Evolutionary conservation across 371 early-diverging fungal genomes (phyloP), one percentile per base, ranked within the genome.

Genomic region (Rhizopus arrhizus): DNA sequence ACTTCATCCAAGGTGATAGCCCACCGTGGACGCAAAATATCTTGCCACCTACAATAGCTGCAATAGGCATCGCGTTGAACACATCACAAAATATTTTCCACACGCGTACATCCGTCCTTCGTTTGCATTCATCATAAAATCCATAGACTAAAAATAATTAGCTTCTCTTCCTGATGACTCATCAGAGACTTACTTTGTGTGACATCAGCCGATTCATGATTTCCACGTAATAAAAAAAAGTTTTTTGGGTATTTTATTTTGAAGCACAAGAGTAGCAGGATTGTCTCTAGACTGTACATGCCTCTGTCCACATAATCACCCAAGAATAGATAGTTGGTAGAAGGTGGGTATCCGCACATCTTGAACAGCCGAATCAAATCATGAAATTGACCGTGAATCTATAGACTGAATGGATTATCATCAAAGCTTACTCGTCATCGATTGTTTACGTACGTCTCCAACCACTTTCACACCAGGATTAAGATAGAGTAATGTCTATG

Each of bases 221-320:
- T 99, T 28, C 99, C 99, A 58, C 99, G 82, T 54, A 99, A 73
- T 28, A 98, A 66, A 72, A 97, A 97, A 72, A 98, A 96, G 85
- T 96, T 95, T 64, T 97, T 89, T 5, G 95, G 95, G 69, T 88
- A 93, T 72, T 95, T 97, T 69, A 99, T 91, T 82, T 97, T 99
- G 83, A 95, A 97, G 66, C 94, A 91, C 50, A 97, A 84, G 56
- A 99, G 78, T 45, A 97, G 76, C 50, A 91, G 77, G 58, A 99
- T 97, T 4, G 98, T 97, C 74, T 99, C 99, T 16, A 98, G 73
- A 62, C 89, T 88, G 74, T 95, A 93, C 74, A 94, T 94, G 15
- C 99, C 99, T 53, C 99, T 85, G 72, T 98, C 96, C 1, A 98
- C 99, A 75, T 99, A 99, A 70, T 99, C 99, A 8, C 97, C 96